Evolutionary conservation across 306 rosid species (phyloP), one percentile per base, ranked within the genome.

Genomic region (Canavalia gladiata): DNA sequence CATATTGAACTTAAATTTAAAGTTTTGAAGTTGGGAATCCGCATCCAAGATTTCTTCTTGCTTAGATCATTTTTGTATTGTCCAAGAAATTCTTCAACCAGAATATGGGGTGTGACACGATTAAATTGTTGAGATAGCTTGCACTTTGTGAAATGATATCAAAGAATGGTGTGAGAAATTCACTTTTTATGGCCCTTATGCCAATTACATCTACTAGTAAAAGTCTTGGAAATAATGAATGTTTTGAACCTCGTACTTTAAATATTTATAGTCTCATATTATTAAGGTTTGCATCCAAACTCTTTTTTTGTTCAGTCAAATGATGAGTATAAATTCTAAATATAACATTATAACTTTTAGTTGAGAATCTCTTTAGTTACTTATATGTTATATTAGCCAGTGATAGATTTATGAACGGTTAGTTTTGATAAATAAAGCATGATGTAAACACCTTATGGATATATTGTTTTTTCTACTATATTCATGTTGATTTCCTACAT

Each of bases 171-270:
- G 87, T 86, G 42, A 87, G 97, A 78, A 91, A 94, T 84, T 94
- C 98, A 56, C 97, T 93, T 84, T 93, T 91, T 63, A 88, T 93
- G 5, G 90, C 97, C 28, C 97, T 97, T 63, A 93, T 93, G 97
- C 97, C 97, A 8, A 93, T 97, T 59, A 97, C 97, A 46, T 91
- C 97, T 28, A 93, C 97, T 47, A 93, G 97, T 79, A 97, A 93
- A 82, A 93, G 91, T 84, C 97, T 91, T 86, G 97, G 97, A 66
- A 91, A 93, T 87, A 93, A 93, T 3, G 97, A 93, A 82, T 93
- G 98, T 82, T 93, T 93, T 86, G 98, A 93, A 80, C 98, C 98
- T 2, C 91, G 91, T 72, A 90, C 97, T 73, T 93, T 92, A 75
- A 91, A 91, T 81, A 91, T 93, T 51, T 93, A 91, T 78, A 90